Evolutionary conservation across 2,329 filamentous ascomycete species (phyloP), one percentile per base, ranked within the genome.

Genomic region (Fusarium luffae): DNA sequence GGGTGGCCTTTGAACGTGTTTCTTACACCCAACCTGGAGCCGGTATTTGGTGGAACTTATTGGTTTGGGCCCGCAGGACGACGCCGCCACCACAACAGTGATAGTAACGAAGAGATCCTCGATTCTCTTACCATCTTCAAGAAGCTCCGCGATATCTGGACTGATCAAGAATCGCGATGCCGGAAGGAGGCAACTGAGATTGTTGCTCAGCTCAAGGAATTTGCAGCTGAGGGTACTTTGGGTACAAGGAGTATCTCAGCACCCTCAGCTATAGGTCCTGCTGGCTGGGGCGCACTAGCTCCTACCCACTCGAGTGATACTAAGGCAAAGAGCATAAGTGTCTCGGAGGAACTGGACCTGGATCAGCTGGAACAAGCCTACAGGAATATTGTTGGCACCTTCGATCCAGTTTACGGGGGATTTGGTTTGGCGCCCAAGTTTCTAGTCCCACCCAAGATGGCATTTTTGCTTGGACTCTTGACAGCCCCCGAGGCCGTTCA

Each of bases 1-100:
- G 96, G 96, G 41, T 98, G 96, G 94, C 96, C 96, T 2, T 82
- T 98, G 65, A 98, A 98, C 76, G 90, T 97, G n/a, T 98, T 99
- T 78, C 86, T 98, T 30, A 99, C 96, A 0, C 94, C 96, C 1
- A 91, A 97, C 72, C 86, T 98, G 27, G 91, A 97, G 76, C 96
- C 96, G 1, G 92, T 99, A 12, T 98, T 98, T 80, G 96, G 96
- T 40, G 95, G 95, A 25, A 98, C 95, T 11, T 98, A 98, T 80
- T 98, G 94, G 92, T 93, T 94, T 6, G 93, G 92, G 1, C 93
- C 94, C 0, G 90, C 89, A 50, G 88, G 89, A 7, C 69, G 77
- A 42, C 76, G 77, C n/a, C 77, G 77, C 25, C 63, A 74, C 25
- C 63, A 74, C 5, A 68, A 63, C 12, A 82, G 84, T 3, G 80